A percentile compares a stretch with the other conserved stretches of the same genome.
These are phyloP conservation scores for Quercus tomentella DNA, from an alignment of 331 rosid genomes.

Conservation along the genomic window DNA sequence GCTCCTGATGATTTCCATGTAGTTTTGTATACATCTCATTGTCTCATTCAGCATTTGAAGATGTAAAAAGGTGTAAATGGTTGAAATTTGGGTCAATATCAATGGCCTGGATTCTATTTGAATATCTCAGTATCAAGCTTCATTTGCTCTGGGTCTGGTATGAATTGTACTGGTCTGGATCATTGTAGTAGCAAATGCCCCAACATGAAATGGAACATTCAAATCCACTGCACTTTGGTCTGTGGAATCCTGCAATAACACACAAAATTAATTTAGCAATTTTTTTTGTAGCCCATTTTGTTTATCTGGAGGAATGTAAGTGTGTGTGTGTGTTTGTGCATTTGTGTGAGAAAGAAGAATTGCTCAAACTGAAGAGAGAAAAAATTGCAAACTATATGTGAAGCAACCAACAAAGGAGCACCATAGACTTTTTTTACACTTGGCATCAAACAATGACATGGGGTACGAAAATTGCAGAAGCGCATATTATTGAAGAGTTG, in stretches of 20 bases:
- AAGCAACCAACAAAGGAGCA: not conserved
- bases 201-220: conserved; percentile 31
- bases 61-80: too few species aligned
- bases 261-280: not conserved
- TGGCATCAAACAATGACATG: conserved; percentile 59
- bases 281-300: not conserved
- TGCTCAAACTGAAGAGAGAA: not conserved
- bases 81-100: too few species aligned
- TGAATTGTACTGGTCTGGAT: conserved; percentile 12
- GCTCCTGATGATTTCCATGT: not conserved
- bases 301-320: not conserved
- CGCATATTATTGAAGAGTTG: conserved; percentile 54
- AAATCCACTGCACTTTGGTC: conserved; percentile 73
- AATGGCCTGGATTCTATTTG: too few species aligned
- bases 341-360: not conserved
- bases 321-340: not conserved
- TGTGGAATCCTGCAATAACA: conserved; percentile 64
- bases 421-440: conserved; percentile 23
- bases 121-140: too few species aligned
- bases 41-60: too few species aligned
- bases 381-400: not conserved
- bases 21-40: too few species aligned
- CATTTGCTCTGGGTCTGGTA: too few species aligned
- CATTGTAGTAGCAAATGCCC: conserved; percentile 23
- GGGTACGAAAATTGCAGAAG: conserved; percentile 48